Conservation (phyloP, 495 filamentous ascomycete species). For the Penicillium samsonianum region DNA sequence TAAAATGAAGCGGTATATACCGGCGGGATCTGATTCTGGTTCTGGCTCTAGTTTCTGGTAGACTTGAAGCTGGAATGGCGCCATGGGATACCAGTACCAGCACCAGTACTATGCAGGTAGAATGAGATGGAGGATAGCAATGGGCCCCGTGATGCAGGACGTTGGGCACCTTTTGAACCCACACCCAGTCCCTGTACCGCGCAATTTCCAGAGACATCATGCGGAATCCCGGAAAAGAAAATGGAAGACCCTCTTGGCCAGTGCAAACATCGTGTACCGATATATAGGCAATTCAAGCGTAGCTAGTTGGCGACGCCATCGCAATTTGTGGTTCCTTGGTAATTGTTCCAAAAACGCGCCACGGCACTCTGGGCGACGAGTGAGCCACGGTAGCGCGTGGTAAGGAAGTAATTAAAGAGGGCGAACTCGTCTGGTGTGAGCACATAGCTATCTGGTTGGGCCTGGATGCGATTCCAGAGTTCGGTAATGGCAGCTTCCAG, state of each 20-base stretch:
- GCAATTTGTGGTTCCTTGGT: slow-evolving; percentile 30
- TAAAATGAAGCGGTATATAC: not conserved
- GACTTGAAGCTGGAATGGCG: not conserved
- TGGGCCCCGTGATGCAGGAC: not conserved
- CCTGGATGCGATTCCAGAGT: slow-evolving; percentile 63
- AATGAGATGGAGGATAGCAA: not conserved
- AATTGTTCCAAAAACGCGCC: slow-evolving; percentile 52
- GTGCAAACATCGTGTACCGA: slow-evolving; percentile 7
- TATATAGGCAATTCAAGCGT: not conserved
- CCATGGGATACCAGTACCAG: not conserved
- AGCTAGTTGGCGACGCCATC: slow-evolving; percentile 31
- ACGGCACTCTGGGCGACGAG: slow-evolving; percentile 44
- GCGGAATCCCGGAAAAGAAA: not conserved
- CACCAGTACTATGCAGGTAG: not conserved
- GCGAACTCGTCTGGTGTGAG: slow-evolving; percentile 72
- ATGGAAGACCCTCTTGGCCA: slow-evolving; percentile 1
- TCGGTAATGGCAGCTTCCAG: slow-evolving; percentile 58
- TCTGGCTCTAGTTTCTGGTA: not conserved
- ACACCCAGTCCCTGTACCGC: not conserved
- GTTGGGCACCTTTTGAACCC: not conserved
- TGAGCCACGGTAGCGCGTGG: slow-evolving; percentile 50
- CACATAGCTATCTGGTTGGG: slow-evolving; percentile 61
- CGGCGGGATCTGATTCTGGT: not conserved
- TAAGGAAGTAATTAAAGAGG: slow-evolving; percentile 75
- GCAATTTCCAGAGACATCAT: not conserved